A percentile compares a stretch with the other conserved stretches of the same genome.
Conservation (phyloP, 768 basidiomycete genomes). For the Calocybe cyanea region DNA sequence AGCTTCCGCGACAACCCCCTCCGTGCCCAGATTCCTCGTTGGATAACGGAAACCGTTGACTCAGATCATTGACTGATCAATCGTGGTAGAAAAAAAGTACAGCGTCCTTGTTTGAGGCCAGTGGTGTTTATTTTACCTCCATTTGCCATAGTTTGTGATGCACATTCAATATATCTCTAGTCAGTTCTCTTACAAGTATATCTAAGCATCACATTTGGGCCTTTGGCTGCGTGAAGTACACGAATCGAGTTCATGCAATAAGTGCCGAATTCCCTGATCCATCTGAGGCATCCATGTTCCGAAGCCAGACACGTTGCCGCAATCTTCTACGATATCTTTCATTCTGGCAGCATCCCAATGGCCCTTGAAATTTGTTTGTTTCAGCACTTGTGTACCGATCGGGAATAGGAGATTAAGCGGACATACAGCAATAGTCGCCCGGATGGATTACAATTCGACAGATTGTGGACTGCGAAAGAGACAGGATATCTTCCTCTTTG, state of each 20-base stretch:
- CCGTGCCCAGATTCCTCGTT: constrained; percentile 4
- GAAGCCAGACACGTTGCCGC: constrained; percentile 25
- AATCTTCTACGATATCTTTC: constrained; percentile 52
- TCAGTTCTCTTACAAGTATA: not conserved
- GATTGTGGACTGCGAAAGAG: constrained; percentile 40
- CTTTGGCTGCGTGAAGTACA: too few species aligned
- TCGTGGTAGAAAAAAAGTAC: constrained; percentile 27
- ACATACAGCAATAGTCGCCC: constrained; percentile 56
- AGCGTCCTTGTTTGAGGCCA: constrained; percentile 73
- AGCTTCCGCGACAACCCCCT: constrained; percentile 1
- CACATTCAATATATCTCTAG: constrained; percentile 17
- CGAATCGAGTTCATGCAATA: too few species aligned
- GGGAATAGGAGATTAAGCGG: constrained; percentile 3
- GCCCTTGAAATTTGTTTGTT: constrained; percentile 25
- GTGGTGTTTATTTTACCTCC: constrained; percentile 45
- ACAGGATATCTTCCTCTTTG: constrained; percentile 48
- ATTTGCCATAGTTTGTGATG: constrained; percentile 59
- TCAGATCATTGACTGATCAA: too few species aligned
- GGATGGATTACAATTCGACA: constrained; percentile 42
- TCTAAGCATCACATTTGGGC: too few species aligned
- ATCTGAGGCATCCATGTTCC: not conserved
- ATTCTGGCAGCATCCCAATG: constrained; percentile 51
- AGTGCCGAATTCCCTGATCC: too few species aligned
- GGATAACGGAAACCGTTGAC: constrained; percentile 7
- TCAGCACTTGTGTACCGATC: not conserved